Evolutionary conservation across 164 flowering plant genomes (phyloP).

Genomic region (Annona squamosa): DNA sequence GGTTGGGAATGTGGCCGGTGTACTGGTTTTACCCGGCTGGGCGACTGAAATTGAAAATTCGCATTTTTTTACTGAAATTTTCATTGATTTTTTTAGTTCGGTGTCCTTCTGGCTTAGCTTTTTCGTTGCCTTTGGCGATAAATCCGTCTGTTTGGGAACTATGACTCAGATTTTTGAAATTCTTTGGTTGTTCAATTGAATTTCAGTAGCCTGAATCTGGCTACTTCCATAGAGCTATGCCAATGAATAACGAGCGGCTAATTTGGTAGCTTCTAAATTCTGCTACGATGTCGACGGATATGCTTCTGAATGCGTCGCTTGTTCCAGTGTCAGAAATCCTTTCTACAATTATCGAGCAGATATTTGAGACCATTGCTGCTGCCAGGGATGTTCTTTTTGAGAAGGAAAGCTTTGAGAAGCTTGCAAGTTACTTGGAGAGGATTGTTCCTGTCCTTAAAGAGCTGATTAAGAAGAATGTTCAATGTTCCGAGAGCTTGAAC

Average conservation of each 20-base stretch:
- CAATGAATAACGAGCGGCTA: neutral
- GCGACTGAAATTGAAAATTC: neutral
- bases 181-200: neutral
- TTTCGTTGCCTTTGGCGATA: neutral
- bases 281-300: slow-evolving; percentile 9
- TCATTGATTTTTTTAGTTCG: neutral
- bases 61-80: neutral
- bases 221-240: neutral
- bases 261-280: neutral
- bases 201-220: neutral
- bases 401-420: slow-evolving; percentile 42
- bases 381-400: slow-evolving; percentile 45
- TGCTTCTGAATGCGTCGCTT: slow-evolving; percentile 15
- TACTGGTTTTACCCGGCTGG: neutral
- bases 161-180: neutral
- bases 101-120: neutral
- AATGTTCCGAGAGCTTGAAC: slow-evolving; percentile 30
- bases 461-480: slow-evolving; percentile 24
- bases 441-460: slow-evolving; percentile 44
- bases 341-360: slow-evolving; percentile 30
- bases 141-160: neutral
- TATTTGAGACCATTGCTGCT: slow-evolving; percentile 16
- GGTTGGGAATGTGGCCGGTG: neutral
- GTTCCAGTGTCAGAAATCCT: slow-evolving; percentile 36
- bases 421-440: slow-evolving; percentile 41